Evolutionary conservation across 2,329 filamentous ascomycete species (phyloP).

Genomic region (Dryadomyces sulphureus): DNA sequence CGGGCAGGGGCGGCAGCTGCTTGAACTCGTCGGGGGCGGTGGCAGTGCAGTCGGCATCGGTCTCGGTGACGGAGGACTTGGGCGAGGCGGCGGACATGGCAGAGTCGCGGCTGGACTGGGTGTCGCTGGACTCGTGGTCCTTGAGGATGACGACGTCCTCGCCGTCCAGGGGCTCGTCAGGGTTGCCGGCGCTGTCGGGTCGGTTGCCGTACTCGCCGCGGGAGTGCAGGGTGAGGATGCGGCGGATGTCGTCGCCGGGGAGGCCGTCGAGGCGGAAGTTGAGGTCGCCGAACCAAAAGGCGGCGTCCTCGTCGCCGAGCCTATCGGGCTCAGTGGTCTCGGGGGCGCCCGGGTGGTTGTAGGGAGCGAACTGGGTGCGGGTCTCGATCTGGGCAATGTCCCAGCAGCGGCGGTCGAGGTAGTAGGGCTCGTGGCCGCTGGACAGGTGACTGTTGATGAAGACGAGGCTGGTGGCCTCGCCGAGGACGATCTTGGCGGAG

Average conservation of each 20-base stretch:
- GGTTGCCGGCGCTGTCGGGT: constrained; percentile 15
- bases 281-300: constrained; percentile 91
- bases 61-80: constrained; percentile 14
- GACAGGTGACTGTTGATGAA: constrained; percentile 89
- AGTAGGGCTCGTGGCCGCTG: constrained; percentile 64
- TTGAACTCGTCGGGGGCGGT: constrained; percentile 22
- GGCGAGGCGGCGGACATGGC: constrained; percentile 10
- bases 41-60: background rate
- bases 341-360: constrained; percentile 45
- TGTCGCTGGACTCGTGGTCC: constrained; percentile 28
- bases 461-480: constrained; percentile 75
- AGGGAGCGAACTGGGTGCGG: constrained; percentile 64
- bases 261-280: constrained; percentile 87
- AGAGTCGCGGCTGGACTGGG: constrained; percentile 8
- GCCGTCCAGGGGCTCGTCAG: constrained; percentile 24
- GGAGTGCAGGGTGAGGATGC: constrained; percentile 69
- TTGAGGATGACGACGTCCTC: constrained; percentile 35
- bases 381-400: constrained; percentile 66
- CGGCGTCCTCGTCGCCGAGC: constrained; percentile 83
- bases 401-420: constrained; percentile 78
- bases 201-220: constrained; percentile 56
- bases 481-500: constrained; percentile 65
- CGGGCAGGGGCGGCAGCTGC: constrained; percentile 27
- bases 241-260: constrained; percentile 78
- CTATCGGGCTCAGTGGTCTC: constrained; percentile 46